These are phyloP conservation scores for Cyathus striatus DNA, from an alignment of 768 basidiomycete genomes.

Conservation along the genomic window DNA sequence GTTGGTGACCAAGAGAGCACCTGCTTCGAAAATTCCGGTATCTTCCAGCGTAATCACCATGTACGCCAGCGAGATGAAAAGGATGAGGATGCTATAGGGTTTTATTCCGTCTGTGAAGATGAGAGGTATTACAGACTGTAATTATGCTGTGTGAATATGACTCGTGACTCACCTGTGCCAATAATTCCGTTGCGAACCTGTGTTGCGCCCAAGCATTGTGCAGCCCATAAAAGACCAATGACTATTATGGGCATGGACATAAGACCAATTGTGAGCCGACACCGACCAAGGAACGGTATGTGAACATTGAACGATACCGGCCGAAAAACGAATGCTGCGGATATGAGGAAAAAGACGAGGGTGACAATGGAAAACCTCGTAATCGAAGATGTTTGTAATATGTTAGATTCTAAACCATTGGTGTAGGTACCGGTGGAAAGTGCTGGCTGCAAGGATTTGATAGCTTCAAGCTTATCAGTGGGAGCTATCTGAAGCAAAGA, in stretches of 20 bases:
- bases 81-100: constrained; percentile 89
- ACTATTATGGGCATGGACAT: constrained; percentile 49
- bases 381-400: too few relatives aligned
- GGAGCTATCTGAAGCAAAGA: too few relatives aligned
- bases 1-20: constrained; percentile 87
- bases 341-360: constrained; percentile 47
- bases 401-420: too few relatives aligned
- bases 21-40: constrained; percentile 80
- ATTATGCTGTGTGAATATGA: neutral
- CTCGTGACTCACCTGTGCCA: constrained; percentile 18
- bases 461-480: too few relatives aligned
- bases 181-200: constrained; percentile 76
- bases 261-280: constrained; percentile 39
- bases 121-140: neutral
- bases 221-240: constrained; percentile 53
- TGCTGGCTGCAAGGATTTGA: too few relatives aligned
- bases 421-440: too few relatives aligned
- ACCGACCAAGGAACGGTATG: constrained; percentile 22
- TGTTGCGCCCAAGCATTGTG: constrained; percentile 45
- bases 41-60: constrained; percentile 89
- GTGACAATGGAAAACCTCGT: constrained; percentile 45
- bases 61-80: constrained; percentile 91
- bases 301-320: constrained; percentile 38
- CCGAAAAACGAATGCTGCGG: constrained; percentile 46
- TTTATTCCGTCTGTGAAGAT: constrained; percentile 57